Evolutionary conservation across 2,329 filamentous ascomycete species (phyloP).

Genomic region (Endothia cerciana): DNA sequence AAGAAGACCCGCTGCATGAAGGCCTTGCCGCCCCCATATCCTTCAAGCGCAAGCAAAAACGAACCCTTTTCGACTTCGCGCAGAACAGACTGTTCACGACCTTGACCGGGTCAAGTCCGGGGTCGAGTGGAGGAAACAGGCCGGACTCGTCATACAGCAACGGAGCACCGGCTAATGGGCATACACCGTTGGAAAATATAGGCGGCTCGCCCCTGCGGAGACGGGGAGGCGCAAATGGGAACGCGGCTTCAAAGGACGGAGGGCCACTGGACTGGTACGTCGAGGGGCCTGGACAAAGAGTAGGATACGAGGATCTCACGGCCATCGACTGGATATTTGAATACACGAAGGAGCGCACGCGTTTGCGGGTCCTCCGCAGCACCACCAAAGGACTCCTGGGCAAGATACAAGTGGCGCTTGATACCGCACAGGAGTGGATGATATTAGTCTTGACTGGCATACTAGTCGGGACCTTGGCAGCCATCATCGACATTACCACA

Average conservation of each 20-base stretch:
- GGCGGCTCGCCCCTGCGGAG: constrained; percentile 23
- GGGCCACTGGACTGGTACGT: constrained; percentile 78
- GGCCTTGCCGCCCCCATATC: constrained; percentile 59
- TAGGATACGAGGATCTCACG: constrained; percentile 94
- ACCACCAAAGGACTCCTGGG: constrained; percentile 73
- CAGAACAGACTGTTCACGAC: constrained; percentile 53
- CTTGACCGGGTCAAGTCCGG: constrained; percentile 41
- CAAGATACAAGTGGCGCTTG: constrained; percentile 72
- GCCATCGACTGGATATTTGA: constrained; percentile 99
- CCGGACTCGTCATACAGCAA: constrained; percentile 4
- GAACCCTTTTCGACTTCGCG: constrained; percentile 45
- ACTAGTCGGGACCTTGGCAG: constrained; percentile 81
- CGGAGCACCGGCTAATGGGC: constrained; percentile 19
- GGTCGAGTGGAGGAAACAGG: constrained; percentile 16
- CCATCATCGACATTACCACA: constrained; percentile 84
- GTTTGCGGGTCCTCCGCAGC: constrained; percentile 75
- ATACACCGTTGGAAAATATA: constrained; percentile 5
- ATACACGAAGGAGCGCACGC: constrained; percentile 92
- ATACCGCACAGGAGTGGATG: constrained; percentile 90
- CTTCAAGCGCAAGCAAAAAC: constrained; percentile 72
- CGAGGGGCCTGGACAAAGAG: constrained; percentile 84
- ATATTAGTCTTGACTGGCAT: constrained; percentile 85
- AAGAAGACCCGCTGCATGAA: constrained; percentile 59
- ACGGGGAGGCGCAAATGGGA: constrained; percentile 14
- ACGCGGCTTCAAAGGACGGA: constrained; percentile 48